Conservation (phyloP, 805 yeast species). For the Grigorovia transvaalensis region DNA sequence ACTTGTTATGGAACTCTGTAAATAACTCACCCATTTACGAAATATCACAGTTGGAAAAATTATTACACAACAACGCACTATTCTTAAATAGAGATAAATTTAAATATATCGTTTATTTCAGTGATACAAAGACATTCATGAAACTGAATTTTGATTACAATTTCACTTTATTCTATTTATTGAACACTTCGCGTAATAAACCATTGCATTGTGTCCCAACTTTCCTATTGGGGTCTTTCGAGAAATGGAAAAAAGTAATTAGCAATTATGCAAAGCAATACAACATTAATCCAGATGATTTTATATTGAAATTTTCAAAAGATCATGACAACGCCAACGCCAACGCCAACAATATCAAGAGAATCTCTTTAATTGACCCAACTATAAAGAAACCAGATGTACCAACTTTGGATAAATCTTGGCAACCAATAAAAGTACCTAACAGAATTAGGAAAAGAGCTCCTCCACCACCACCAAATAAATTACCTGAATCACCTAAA, state of each 20-base stretch:
- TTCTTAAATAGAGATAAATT: slow-evolving; percentile 27
- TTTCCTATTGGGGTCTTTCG: slow-evolving; percentile 35
- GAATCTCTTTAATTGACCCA: neutral
- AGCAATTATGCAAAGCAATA: slow-evolving; percentile 21
- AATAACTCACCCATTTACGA: slow-evolving; percentile 26
- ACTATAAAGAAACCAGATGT: neutral
- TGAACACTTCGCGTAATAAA: slow-evolving; percentile 15
- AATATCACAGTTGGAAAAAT: slow-evolving; percentile 23
- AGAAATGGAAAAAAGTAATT: slow-evolving; percentile 33
- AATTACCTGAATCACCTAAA: slow-evolving; percentile 16
- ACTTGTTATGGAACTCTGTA: slow-evolving; percentile 18
- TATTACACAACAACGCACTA: slow-evolving; percentile 14
- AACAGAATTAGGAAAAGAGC: slow-evolving; percentile 16
- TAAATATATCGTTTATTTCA: slow-evolving; percentile 31
- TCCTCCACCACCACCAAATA: slow-evolving; percentile 24
- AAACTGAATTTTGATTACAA: slow-evolving; percentile 25
- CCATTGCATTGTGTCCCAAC: slow-evolving; percentile 19
- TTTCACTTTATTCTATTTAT: slow-evolving; percentile 22
- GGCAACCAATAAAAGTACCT: slow-evolving; percentile 22
- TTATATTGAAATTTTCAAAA: slow-evolving; percentile 5
- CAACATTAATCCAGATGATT: slow-evolving; percentile 17
- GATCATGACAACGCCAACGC: neutral
- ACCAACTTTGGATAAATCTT: slow-evolving; percentile 10
- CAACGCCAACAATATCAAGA: neutral
- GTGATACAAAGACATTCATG: slow-evolving; percentile 30